Base-by-base conservation (phyloP, 2,329 filamentous ascomycete genomes). In the Chalaropsis thielavioides region DNA sequence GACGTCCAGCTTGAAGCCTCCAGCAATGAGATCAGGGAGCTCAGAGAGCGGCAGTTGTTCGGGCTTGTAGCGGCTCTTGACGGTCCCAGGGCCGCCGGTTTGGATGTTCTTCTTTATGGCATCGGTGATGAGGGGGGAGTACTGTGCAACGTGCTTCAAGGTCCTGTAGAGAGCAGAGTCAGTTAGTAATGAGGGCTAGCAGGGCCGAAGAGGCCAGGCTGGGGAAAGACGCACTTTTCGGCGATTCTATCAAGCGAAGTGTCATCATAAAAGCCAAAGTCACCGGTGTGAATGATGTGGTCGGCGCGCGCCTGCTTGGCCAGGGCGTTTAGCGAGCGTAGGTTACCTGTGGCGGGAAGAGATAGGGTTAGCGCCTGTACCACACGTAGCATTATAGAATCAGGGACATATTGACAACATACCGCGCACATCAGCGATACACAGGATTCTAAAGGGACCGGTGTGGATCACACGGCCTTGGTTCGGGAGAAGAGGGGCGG, bases 231-330 rank as follows among this genome's bases (percentile, higher is more conserved):
- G 79, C 78, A 95, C 90, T 99, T 99, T 76, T 99, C 94, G 49
- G 94, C 94, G 78, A 99, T 97, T 72, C 94, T 88, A 72, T 97
- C 92, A 70, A 99, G 80, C 43, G 94, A 99, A 64, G 87, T 90
- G 72, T 95, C 89, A 76, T 99, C 94, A 79, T 99, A 99, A 79
- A 99, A 99, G 68, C 94, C 94, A 74, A 99, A 99, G 76, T 99
- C 94, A 75, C 94, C 94, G 22, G 94, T 99, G 77, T 99, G 94
- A 72, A 99, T 91, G 76, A 99, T 96, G 78, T 96, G 91, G 77
- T 96, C 91, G 71, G 94, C 94, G 74, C 89, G 89, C 68, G 94
- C 92, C 74, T 94, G 89, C 76, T 90, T 95, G 69, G 94, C 94
- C 68, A 99, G 87, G 68, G 97, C 92, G 78, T 99, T 99, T 72